These are phyloP conservation scores for Daldinia caldariorum DNA, from an alignment of 495 filamentous ascomycete species.

Conservation along the genomic window DNA sequence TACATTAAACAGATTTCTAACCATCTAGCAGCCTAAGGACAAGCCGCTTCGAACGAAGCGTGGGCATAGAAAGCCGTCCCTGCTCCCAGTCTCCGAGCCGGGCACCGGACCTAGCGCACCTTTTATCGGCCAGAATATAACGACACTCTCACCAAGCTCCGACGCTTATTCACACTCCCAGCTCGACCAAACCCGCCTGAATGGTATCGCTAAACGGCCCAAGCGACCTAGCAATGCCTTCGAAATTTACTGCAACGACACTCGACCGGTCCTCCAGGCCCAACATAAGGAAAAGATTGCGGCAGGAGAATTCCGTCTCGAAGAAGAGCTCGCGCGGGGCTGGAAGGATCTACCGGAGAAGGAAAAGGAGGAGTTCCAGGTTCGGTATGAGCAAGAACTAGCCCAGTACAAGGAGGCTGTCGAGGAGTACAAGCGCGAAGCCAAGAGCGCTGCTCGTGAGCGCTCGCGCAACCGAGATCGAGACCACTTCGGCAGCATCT, in stretches of 20 bases:
- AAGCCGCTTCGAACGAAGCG: conserved; percentile 91
- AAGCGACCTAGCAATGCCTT: conserved; percentile 60
- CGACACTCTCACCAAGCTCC: conserved; percentile 58
- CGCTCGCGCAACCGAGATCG: conserved; percentile 43
- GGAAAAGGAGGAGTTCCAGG: conserved; percentile 56
- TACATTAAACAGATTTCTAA: conserved; percentile 43
- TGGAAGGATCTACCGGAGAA: conserved; percentile 60
- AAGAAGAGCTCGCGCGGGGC: conserved; percentile 58
- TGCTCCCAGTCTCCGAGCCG: conserved; percentile 49
- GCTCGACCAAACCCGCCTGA: conserved; percentile 38
- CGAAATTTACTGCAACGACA: conserved; percentile 62
- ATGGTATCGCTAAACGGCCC: conserved; percentile 48
- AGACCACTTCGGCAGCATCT: conserved; percentile 10
- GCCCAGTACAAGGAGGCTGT: conserved; percentile 55
- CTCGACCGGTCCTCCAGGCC: conserved; percentile 51
- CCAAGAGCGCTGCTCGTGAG: conserved; percentile 50
- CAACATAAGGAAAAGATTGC: conserved; percentile 51
- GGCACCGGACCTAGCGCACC: conserved; percentile 46
- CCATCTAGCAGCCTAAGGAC: conserved; percentile 76
- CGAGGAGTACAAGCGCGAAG: conserved; percentile 44
- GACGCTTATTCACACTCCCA: conserved; percentile 56
- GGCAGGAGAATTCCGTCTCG: conserved; percentile 52
- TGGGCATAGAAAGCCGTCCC: conserved; percentile 67
- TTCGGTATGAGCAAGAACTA: conserved; percentile 54
- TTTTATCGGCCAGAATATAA: conserved; percentile 57